Base-by-base conservation (phyloP, 306 rosid genomes). In the Vigna mungo region DNA sequence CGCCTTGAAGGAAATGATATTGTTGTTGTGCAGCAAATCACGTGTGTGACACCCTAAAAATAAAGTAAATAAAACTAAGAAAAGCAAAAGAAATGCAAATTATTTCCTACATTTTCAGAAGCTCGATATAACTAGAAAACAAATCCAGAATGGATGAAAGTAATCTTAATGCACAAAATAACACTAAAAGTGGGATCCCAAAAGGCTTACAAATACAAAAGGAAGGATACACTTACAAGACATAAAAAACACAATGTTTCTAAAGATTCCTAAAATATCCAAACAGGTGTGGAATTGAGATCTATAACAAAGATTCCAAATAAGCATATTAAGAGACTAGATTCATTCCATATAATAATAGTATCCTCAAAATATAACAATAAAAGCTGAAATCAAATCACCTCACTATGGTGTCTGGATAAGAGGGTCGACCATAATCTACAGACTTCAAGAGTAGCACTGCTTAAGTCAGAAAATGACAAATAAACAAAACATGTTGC, bases 361-460 rank as follows among this genome's bases (percentile, higher is more conserved):
- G 53, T 48, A 39, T 36, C 69, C 58, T 72, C 77, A 62, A 21
- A 37, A 68, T 53, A 54, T 34, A 49, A 74, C 82, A 83, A 53
- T 18, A 60, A 75, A 72, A 83, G 27, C 41, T 39, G 18, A 46
- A 72, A 59, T 76, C 59, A 7, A 80, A 63, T 89, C 81, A 95
- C 99, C 97, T 92, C 94, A 60, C 51, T 37, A n/a, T 97, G 99
- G 82, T 92, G 88, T 82, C 89, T 89, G 75, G 81, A 80, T 81
- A 95, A 76, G 63, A 95, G 97, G 83, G 86, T 88, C 97, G 92
- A 75, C 99, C 97, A 88, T 89, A 95, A 95, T 95, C 99, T 95
- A 95, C 99, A 95, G 99, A 90, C 99, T 95, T 95, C 92, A 95
- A 95, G 87, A 95, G 96, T 89, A 95, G 95, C 96, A 92, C 97